phyloP scores from a whole-genome alignment of 2,329 filamentous ascomycete genomes.

The Rutstroemia sp. region DNA sequence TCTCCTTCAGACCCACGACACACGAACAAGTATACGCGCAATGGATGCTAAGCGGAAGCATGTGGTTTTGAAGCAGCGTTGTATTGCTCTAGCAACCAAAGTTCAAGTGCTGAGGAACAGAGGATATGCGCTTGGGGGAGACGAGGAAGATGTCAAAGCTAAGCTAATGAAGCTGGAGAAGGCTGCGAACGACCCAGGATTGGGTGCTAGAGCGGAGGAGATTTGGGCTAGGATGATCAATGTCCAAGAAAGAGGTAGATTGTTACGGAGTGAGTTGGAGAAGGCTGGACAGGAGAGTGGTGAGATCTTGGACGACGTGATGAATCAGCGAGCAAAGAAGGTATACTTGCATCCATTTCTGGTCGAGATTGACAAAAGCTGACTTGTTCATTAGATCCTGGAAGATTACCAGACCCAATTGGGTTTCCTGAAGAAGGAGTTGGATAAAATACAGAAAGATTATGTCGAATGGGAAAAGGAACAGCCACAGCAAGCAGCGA shows the following conservation, averaged over 20 bases:
- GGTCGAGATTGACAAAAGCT: constrained; percentile 8
- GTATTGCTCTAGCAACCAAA: constrained; percentile 66
- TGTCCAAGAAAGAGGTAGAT: constrained; percentile 63
- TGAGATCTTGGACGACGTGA: constrained; percentile 59
- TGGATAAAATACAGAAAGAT: constrained; percentile 45
- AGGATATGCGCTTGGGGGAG: constrained; percentile 71
- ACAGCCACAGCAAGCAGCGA: constrained; percentile 17
- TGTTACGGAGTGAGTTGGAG: constrained; percentile 67
- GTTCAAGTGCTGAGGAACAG: constrained; percentile 75
- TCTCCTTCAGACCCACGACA: constrained; percentile 69
- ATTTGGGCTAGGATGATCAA: constrained; percentile 77
- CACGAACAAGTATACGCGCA: constrained; percentile 67
- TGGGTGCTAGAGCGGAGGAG: constrained; percentile 72
- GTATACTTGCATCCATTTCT: constrained; percentile 37
- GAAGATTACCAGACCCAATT: constrained; percentile 79
- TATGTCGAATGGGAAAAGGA: constrained; percentile 45
- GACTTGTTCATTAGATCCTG: constrained; percentile 49
- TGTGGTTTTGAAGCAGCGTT: constrained; percentile 63
- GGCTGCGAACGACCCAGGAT: constrained; percentile 64
- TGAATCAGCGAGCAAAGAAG: constrained; percentile 67
- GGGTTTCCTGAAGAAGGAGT: constrained; percentile 61
- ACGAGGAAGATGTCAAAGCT: constrained; percentile 71
- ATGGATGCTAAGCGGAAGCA: constrained; percentile 67
- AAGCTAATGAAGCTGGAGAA: constrained; percentile 64
- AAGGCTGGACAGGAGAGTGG: constrained; percentile 51